Percentiles rank a stretch among this genome's conserved stretches.
These are phyloP conservation scores for Albophoma yamanashiensis DNA, from an alignment of 2,329 filamentous ascomycete species.

Conservation along the genomic window DNA sequence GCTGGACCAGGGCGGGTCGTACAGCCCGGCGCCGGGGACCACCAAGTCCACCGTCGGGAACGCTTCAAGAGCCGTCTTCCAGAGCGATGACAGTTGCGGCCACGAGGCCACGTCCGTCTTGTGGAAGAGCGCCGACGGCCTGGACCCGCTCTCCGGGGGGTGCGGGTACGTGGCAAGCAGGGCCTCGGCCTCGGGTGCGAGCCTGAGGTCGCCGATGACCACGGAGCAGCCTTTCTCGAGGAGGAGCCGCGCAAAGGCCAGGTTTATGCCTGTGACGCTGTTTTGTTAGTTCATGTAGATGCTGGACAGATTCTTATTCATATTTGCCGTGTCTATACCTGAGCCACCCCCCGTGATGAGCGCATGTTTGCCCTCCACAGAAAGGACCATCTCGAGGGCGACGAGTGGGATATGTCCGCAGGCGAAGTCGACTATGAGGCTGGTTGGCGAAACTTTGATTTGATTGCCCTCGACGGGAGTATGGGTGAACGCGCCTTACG, in stretches of 20 bases:
- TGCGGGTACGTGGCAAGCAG: constrained; percentile 20
- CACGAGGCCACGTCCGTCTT: constrained; percentile 25
- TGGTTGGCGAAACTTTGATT: not conserved
- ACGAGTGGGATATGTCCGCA: not conserved
- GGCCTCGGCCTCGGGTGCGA: constrained; percentile 21
- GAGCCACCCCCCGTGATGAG: constrained; percentile 20
- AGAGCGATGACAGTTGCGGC: constrained; percentile 20
- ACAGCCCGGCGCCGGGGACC: constrained; percentile 25
- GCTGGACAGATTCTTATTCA: not conserved
- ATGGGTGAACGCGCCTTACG: not conserved
- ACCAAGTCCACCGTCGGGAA: constrained; percentile 24
- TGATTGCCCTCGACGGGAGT: not conserved
- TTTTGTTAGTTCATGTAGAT: not conserved
- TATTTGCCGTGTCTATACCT: constrained; percentile 3
- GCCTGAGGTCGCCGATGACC: constrained; percentile 23
- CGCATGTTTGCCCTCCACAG: constrained; percentile 17
- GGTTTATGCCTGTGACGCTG: constrained; percentile 20
- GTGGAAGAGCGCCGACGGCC: constrained; percentile 21
- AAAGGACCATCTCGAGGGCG: constrained; percentile 6
- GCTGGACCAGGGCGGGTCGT: constrained; percentile 22
- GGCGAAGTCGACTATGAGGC: not conserved
- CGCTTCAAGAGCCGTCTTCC: constrained; percentile 13
- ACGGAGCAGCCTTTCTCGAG: constrained; percentile 24
- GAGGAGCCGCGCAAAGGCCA: constrained; percentile 21
- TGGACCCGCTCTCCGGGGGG: constrained; percentile 3